Base-by-base conservation (phyloP, 768 basidiomycete genomes). In the Boletus speciosus region DNA sequence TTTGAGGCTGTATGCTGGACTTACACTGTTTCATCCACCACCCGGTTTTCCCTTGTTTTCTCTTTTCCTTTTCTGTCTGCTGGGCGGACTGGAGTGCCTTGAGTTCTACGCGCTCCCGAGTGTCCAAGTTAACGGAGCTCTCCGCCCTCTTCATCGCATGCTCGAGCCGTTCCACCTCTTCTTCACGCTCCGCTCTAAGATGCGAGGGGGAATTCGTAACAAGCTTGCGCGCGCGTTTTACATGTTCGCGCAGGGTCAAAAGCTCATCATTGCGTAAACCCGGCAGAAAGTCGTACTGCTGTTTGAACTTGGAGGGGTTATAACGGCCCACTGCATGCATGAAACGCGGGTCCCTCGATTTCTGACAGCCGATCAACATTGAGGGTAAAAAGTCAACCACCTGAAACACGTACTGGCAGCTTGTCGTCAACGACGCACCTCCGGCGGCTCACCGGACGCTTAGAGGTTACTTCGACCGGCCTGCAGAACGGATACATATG, bases 21-120 rank as follows among this genome's bases (percentile, higher is more conserved):
- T 61, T 66, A 92, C 94, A 74, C 58, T 83, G 75, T 73, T 96
- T 97, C 80, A 96, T 76, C 73, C 79, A 89, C 91, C 91, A 98
- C 40, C 75, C 79, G 5, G 81, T 78, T 73, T 98, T 98, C 4
- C 94, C 94, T 48, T 81, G 72, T 51, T 79, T 77, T 54, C 83
- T 75, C 72, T 88, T 93, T 57, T 78, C 74, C 14, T 67, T 63
- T 70, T 82, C 85, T 49, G 77, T 76, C 53, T 74, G 74, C 58
- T 75, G 74, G 47, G 69, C 70, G 38, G 64, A 68, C 11, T 63
- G 61, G 51, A 96, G 66, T 0, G 88, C 89, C 25, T 86, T 81
- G 47, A 80, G 75, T 63, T 94, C 86, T n/a, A 88, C 73, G 61
- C 76, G 78, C 49, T 91, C 85, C 47, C 81, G 76, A 53, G 80